These are phyloP conservation scores for Fusarium circinatum DNA, from an alignment of 2,329 filamentous ascomycete species.

Conservation along the genomic window DNA sequence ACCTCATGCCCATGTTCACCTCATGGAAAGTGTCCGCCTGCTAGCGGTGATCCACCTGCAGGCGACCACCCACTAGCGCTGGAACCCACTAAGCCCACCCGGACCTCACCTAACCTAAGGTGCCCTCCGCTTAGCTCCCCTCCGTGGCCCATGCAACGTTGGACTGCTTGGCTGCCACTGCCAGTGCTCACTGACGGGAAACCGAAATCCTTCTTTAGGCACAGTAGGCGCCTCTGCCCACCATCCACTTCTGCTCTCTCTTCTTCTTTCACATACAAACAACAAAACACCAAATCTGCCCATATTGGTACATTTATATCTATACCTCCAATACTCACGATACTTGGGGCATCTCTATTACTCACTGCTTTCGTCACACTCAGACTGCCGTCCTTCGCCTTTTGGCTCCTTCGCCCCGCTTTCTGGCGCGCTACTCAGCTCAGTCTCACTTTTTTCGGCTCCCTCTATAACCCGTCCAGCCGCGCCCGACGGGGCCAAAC, in stretches of 20 bases:
- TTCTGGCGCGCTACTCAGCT: slow-evolving; percentile 39
- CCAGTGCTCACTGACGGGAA: slow-evolving; percentile 4
- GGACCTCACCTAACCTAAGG: slow-evolving; percentile 23
- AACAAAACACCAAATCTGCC: slow-evolving; percentile 12
- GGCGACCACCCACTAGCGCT: slow-evolving; percentile 40
- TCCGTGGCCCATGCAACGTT: slow-evolving; percentile 44
- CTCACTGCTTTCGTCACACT: slow-evolving; percentile 19
- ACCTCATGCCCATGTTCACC: slow-evolving; percentile 5
- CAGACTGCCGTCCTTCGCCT: slow-evolving; percentile 2
- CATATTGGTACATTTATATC: slow-evolving; percentile 1
- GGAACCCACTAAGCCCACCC: slow-evolving; percentile 34
- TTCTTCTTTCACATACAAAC: slow-evolving; percentile 26
- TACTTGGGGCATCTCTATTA: not conserved
- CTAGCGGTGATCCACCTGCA: slow-evolving; percentile 45
- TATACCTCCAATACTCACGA: slow-evolving; percentile 4
- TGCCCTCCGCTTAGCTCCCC: slow-evolving; percentile 15
- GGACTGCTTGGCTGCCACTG: slow-evolving; percentile 33
- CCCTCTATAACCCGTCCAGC: slow-evolving; percentile 41
- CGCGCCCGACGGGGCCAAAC: slow-evolving; percentile 36
- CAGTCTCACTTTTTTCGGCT: slow-evolving; percentile 45
- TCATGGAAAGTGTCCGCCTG: slow-evolving; percentile 32
- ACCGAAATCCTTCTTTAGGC: slow-evolving; percentile 40
- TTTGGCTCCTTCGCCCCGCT: slow-evolving; percentile 32
- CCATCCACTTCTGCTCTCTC: slow-evolving; percentile 26
- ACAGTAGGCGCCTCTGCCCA: slow-evolving; percentile 40